Evolutionary conservation across 495 filamentous ascomycete species (phyloP).

Genomic region (Tuber melanosporum): DNA sequence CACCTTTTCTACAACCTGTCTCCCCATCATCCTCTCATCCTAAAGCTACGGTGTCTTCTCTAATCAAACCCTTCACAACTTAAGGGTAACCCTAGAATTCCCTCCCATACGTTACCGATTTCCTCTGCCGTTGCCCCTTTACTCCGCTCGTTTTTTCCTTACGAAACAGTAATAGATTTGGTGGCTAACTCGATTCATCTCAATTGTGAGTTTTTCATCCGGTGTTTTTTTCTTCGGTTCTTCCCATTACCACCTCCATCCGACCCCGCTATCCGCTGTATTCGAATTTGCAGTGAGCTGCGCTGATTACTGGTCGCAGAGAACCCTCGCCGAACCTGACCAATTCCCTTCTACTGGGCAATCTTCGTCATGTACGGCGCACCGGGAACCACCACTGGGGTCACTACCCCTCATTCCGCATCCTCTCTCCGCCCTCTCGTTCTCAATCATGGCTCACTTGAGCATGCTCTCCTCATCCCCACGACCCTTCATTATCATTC

Average conservation of each 20-base stretch:
- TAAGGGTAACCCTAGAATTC: neutral
- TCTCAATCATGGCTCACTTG: conserved; percentile 85
- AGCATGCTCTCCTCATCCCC: conserved; percentile 88
- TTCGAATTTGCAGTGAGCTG: neutral
- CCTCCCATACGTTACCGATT: neutral
- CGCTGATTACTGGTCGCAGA: conserved; percentile 21
- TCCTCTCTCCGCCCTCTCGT: conserved; percentile 83
- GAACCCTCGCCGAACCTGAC: conserved; percentile 13
- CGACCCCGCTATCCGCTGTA: neutral
- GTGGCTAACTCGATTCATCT: neutral
- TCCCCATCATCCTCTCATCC: conserved; percentile 29
- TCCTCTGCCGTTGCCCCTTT: conserved; percentile 8
- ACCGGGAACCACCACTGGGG: conserved; percentile 72
- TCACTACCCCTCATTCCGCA: conserved; percentile 83
- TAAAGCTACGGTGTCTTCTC: conserved; percentile 27
- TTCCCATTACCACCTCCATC: neutral
- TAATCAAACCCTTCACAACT: conserved; percentile 36
- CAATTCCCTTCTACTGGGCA: conserved; percentile 28
- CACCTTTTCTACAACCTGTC: conserved; percentile 14
- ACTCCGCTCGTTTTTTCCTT: conserved; percentile 13
- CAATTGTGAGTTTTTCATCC: conserved; percentile 8
- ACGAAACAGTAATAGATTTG: conserved; percentile 22
- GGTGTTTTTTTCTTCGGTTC: conserved; percentile 2
- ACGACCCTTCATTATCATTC: conserved; percentile 93
- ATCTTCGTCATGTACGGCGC: conserved; percentile 73